A percentile compares a stretch with the other conserved stretches of the same genome.
Evolutionary conservation across 108 stramenopile species (phyloP).

Genomic region (Chaetoceros muelleri): DNA sequence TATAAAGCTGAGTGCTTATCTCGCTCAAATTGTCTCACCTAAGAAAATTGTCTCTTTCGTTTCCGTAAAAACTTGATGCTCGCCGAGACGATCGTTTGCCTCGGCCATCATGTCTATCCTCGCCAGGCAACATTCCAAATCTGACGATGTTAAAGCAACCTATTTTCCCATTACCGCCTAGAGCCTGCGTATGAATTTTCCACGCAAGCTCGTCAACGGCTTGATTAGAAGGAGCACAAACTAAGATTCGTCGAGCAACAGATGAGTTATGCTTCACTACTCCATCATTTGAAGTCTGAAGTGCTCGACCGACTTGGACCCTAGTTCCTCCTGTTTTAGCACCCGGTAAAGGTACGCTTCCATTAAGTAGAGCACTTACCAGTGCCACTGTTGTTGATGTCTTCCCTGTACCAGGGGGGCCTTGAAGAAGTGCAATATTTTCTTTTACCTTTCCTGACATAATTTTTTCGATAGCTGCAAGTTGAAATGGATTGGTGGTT

Average conservation of each 20-base stretch:
- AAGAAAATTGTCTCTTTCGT: slow-evolving; percentile 21
- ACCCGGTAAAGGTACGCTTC: background rate
- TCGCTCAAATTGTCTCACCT: slow-evolving; percentile 6
- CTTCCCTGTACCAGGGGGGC: background rate
- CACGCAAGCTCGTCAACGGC: slow-evolving; percentile 62
- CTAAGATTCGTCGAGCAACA: slow-evolving; percentile 24
- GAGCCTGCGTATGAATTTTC: slow-evolving; percentile 38
- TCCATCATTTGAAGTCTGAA: background rate
- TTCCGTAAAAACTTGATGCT: background rate
- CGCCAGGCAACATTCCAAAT: background rate
- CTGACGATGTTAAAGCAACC: slow-evolving; percentile 3
- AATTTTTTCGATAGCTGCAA: background rate
- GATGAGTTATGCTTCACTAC: background rate
- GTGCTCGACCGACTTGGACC: background rate
- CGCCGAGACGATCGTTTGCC: slow-evolving; percentile 12
- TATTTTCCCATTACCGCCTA: slow-evolving; percentile 14
- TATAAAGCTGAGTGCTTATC: no score
- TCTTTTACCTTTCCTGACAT: background rate
- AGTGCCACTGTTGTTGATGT: background rate
- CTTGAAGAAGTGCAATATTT: background rate
- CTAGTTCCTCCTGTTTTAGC: background rate
- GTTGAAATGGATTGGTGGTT: background rate
- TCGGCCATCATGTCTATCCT: slow-evolving; percentile 5
- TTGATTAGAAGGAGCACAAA: slow-evolving; percentile 66
- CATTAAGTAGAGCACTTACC: background rate